Base-by-base conservation (phyloP, 1,284 basidiomycete genomes). In the Polyporus tsugae region DNA sequence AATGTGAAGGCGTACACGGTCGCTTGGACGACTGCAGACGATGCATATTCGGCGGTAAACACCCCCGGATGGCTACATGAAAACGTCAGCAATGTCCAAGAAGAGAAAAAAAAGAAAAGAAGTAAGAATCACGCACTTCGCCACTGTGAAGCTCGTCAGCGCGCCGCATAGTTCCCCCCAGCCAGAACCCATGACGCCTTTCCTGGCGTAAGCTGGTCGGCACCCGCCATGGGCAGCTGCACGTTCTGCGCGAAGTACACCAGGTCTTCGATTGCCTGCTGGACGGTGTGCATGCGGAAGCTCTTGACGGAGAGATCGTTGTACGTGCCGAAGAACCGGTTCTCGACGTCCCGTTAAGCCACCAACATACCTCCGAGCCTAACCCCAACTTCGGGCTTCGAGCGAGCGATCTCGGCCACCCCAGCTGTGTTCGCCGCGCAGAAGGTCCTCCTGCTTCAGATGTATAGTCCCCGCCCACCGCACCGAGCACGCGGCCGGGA, bases 81-180 rank as follows among this genome's bases (percentile, higher is more conserved):
- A 38, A 29, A 35, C 1, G 35, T 22, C 6, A 42, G 22, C 19
- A 15, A 53, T 55, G 41, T 41, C 46, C n/a, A 22, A 25, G 2
- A 1, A 13, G n/a, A n/a, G n/a, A n/a, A n/a, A n/a, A n/a, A 39
- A 39, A 39, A 7, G 9, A 22, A 57, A n/a, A n/a, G n/a, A n/a
- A n/a, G n/a, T n/a, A n/a, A n/a, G n/a, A n/a, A n/a, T n/a, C n/a
- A 80, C 86, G 74, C 68, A 91, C 91, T 89, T 87, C 60, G 87
- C 86, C 87, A 92, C 89, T 0, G 90, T 89, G 86, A 88, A 93
- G 68, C 87, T 87, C 0, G 87, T 88, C 55, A 93, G 78, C 10
- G 91, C 91, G 72, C 89, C 72, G 87, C 83, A 73, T 92, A 92
- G 75, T 89, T 91, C 33, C 91, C 90, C 10, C 92, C 91, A 29